A percentile compares a stretch with the other conserved stretches of the same genome.
phyloP scores from a whole-genome alignment of 495 filamentous ascomycete genomes.

The Neurospora cerealis region DNA sequence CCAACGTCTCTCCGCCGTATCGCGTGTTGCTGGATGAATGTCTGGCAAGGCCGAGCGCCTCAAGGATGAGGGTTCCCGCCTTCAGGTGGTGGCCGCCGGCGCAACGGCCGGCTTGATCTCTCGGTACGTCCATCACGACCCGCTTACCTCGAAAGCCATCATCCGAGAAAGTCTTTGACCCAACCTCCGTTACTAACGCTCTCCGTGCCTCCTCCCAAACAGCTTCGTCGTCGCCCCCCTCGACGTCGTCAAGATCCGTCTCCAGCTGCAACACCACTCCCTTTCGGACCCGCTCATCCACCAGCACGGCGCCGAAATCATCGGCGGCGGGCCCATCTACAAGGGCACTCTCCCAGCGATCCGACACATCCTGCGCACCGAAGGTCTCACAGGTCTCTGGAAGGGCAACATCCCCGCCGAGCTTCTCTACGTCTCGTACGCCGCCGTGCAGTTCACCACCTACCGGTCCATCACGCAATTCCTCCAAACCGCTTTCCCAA shows the following conservation, averaged over 20 bases:
- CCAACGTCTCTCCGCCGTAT: not conserved
- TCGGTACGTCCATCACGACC: slow-evolving; percentile 64
- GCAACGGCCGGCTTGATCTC: slow-evolving; percentile 83
- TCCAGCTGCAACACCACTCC: slow-evolving; percentile 81
- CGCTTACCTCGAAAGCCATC: not conserved
- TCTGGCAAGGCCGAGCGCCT: slow-evolving; percentile 46
- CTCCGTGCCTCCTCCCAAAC: not conserved
- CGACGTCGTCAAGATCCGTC: slow-evolving; percentile 94
- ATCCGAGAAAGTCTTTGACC: not conserved
- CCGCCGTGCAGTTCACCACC: slow-evolving; percentile 79
- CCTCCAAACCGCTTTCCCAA: slow-evolving; percentile 35
- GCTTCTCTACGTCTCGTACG: slow-evolving; percentile 83
- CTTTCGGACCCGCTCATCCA: slow-evolving; percentile 55
- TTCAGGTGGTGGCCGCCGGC: slow-evolving; percentile 75
- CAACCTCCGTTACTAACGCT: not conserved
- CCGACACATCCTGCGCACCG: slow-evolving; percentile 59
- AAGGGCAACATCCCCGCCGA: slow-evolving; percentile 97
- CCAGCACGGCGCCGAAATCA: slow-evolving; percentile 13
- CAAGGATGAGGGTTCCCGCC: slow-evolving; percentile 86
- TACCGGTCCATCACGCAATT: slow-evolving; percentile 63
- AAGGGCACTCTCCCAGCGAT: slow-evolving; percentile 73
- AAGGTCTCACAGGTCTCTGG: slow-evolving; percentile 85
- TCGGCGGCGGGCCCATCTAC: slow-evolving; percentile 54
- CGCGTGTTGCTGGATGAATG: slow-evolving; percentile 22
- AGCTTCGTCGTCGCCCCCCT: slow-evolving; percentile 88